Percentiles rank a stretch among this genome's conserved stretches.
Evolutionary conservation across 805 yeast genomes (phyloP).

Genomic region (Wickerhamomyces xylosicus): DNA sequence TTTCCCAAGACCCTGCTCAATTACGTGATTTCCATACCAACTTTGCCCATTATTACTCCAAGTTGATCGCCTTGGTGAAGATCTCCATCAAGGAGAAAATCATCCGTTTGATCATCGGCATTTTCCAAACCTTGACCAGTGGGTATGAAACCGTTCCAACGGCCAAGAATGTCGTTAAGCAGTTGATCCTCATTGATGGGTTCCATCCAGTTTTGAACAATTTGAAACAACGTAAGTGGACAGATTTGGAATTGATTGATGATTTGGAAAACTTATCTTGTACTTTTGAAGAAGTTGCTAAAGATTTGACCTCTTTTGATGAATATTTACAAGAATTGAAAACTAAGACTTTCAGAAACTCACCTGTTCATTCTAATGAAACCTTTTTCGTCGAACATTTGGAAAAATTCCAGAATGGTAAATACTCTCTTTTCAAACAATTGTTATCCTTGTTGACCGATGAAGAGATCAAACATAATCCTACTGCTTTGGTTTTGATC

Average conservation of each 20-base stretch:
- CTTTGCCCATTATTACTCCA: conserved; percentile 37
- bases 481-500: conserved; percentile 43
- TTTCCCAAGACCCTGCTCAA: conserved; percentile 20
- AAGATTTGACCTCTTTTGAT: conserved; percentile 81
- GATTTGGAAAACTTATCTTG: conserved; percentile 55
- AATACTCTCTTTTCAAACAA: conserved; percentile 61
- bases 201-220: conserved; percentile 61
- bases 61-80: conserved; percentile 45
- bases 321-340: conserved; percentile 81
- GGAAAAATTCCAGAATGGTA: conserved; percentile 61
- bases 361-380: conserved; percentile 78
- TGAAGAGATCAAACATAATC: conserved; percentile 21
- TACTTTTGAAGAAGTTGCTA: conserved; percentile 61
- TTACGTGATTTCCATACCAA: conserved; percentile 41
- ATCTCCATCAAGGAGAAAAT: conserved; percentile 88
- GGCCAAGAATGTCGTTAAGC: conserved; percentile 46
- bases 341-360: conserved; percentile 70
- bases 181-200: conserved; percentile 61
- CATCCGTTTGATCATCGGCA: conserved; percentile 72
- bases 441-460: conserved; percentile 41
- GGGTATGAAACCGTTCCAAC: conserved; percentile 21
- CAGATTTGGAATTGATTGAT: conserved; percentile 79
- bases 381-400: conserved; percentile 88
- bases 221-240: conserved; percentile 81
- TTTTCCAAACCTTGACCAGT: conserved; percentile 50